Evolutionary conservation across 176 grass and related monocot genomes (phyloP), one percentile per base, ranked within the genome.

Genomic region (Carex myosuroides): DNA sequence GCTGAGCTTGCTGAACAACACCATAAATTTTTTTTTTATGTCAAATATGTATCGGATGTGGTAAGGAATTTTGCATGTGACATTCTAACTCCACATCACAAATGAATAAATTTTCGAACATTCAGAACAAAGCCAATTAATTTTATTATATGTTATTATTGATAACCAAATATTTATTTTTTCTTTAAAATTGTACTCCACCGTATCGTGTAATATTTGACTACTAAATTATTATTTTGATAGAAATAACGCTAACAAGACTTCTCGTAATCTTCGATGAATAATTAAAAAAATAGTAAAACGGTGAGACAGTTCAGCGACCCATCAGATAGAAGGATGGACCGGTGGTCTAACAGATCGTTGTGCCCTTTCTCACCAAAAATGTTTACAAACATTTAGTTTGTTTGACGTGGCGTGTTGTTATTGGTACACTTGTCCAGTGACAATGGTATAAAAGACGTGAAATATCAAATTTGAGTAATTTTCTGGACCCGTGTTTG

Each of bases 271-370:
- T 81, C 12, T 81, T 46, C 29, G 18, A 64, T 64, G 5, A 81
- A 64, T 32, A 81, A 44, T 39, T 21, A 7, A 60, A 75, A 81
- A 64, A 44, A 9, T 3, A 26, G 12, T 12, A 8, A 81, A 83
- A 83, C 60, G 81, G 21, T 83, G 13, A 83, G 62, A 83, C 62
- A 26, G 81, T 68, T 83, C 62, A 83, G 81, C 81, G 62, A 66
- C 60, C 18, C 22, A 83, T 66, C 42, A 18, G 52, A 56, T 48
- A 29, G 6, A 0, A 16, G 33, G 35, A 10, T 4, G 7, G 68
- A 12, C 46, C 46, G 46, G 16, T 44, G 17, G 37, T 78, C 50
- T 21, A 56, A 55, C 50, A 55, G 6, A 17, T 32, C 22, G 1
- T 6, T 9, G 1, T n/a, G 13, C 0, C 16, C 22, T 53, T 77